A percentile compares a stretch with the other conserved stretches of the same genome.
Conservation (phyloP, 768 basidiomycete species). For the Mycena crocata region DNA sequence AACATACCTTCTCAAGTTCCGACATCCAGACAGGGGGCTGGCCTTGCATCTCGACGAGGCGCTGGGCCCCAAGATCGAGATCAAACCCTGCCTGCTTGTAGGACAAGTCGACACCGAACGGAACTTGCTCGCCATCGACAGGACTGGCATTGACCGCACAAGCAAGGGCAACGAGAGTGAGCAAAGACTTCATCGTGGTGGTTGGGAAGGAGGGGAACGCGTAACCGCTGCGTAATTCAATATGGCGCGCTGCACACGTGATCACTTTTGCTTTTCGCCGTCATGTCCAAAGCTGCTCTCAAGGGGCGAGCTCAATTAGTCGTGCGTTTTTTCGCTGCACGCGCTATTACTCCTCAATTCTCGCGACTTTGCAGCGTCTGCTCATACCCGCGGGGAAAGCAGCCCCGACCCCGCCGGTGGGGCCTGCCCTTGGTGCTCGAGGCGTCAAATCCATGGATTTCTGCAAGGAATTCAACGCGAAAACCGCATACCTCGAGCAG, state of each 20-base stretch:
- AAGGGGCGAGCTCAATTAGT: conserved; percentile 81
- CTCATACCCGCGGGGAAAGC: conserved; percentile 95
- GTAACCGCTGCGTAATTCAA: conserved; percentile 1
- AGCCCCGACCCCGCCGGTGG: conserved; percentile 94
- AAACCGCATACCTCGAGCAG: conserved; percentile 86
- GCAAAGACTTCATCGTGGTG: conserved; percentile 63
- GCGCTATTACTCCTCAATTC: conserved; percentile 26
- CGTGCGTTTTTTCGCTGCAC: conserved; percentile 56
- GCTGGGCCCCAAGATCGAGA: conserved; percentile 76
- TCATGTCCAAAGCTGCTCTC: conserved; percentile 76
- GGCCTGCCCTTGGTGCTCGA: conserved; percentile 96
- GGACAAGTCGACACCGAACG: conserved; percentile 48
- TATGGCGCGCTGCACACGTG: conserved; percentile 13
- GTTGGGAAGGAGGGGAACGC: neutral
- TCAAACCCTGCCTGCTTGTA: conserved; percentile 67
- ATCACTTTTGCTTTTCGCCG: conserved; percentile 19
- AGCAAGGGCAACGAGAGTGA: conserved; percentile 57
- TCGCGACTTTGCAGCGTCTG: conserved; percentile 68
- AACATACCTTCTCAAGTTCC: conserved; percentile 94
- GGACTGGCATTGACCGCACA: conserved; percentile 53
- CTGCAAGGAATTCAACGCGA: conserved; percentile 99
- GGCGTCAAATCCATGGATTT: conserved; percentile 99
- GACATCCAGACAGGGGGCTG: conserved; percentile 83
- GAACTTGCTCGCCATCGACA: conserved; percentile 49
- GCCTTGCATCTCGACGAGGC: conserved; percentile 82